Evolutionary conservation across 495 filamentous ascomycete species (phyloP).

Genomic region (Chaetomium cochliodes): DNA sequence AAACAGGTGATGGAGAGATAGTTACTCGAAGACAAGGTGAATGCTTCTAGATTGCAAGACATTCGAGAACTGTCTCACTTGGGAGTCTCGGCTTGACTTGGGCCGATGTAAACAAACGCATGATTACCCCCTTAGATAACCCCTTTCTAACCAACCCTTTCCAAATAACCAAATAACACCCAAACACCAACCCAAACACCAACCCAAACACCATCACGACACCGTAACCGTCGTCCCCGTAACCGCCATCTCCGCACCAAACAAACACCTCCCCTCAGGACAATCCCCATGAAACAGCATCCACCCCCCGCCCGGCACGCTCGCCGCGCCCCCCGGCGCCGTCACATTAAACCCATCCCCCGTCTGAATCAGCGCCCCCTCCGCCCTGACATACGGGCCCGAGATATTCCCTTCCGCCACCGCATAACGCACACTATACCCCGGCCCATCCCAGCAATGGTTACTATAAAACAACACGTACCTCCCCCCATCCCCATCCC

Average conservation of each 20-base stretch:
- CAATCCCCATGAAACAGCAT: slow-evolving; percentile 57
- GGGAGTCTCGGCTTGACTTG: too few species aligned
- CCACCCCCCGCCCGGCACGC: slow-evolving; percentile 43
- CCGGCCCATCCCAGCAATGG: slow-evolving; percentile 52
- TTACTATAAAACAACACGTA: slow-evolving; percentile 64
- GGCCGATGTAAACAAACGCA: too few species aligned
- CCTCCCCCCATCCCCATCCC: slow-evolving; percentile 32
- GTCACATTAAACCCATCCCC: slow-evolving; percentile 43
- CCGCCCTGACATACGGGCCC: slow-evolving; percentile 48
- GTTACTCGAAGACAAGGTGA: too few species aligned
- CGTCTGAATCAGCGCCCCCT: slow-evolving; percentile 39
- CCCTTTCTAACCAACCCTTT: background rate
- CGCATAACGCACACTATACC: slow-evolving; percentile 58
- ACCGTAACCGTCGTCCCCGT: slow-evolving; percentile 9
- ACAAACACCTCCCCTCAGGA: slow-evolving; percentile 42
- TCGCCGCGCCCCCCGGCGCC: slow-evolving; percentile 56
- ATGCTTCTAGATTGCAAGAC: too few species aligned
- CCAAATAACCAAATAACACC: too few species aligned
- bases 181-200: background rate
- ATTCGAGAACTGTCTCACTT: too few species aligned
- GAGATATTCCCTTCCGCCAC: slow-evolving; percentile 39
- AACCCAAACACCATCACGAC: slow-evolving; percentile 3
- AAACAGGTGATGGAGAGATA: too few species aligned
- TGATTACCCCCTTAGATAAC: background rate
- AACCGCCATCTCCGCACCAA: slow-evolving; percentile 25